Evolutionary conservation across 805 yeast species (phyloP).

Genomic region (Scheffersomyces coipomensis): DNA sequence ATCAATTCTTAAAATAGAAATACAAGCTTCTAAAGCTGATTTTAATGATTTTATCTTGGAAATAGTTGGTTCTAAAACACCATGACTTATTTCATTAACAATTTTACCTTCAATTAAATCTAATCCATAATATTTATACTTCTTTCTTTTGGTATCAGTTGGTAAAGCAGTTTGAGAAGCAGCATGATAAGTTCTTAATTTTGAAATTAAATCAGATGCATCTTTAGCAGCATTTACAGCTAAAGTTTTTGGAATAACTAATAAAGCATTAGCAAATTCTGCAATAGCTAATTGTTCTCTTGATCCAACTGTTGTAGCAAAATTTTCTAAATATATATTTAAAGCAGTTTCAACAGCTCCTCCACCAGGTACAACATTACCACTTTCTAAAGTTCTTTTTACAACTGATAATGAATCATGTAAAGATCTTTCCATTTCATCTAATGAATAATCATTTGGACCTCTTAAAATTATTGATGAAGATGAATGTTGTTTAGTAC

Average conservation of each 20-base stretch:
- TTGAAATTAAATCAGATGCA: constrained; percentile 90
- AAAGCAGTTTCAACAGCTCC: constrained; percentile 98
- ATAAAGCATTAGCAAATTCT: constrained; percentile 88
- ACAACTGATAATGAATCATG: constrained; percentile 94
- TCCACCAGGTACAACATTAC: constrained; percentile 96
- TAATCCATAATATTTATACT: constrained; percentile 88
- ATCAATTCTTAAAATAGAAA: constrained; percentile 95
- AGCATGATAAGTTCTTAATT: constrained; percentile 93
- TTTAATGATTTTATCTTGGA: constrained; percentile 90
- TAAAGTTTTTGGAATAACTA: constrained; percentile 92
- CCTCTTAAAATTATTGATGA: constrained; percentile 93
- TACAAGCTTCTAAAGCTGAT: constrained; percentile 96
- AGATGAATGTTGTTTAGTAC: constrained; percentile 88
- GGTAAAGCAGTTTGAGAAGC: constrained; percentile 85
- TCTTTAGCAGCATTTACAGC: constrained; percentile 98
- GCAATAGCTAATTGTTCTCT: constrained; percentile 98
- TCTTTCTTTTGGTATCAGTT: constrained; percentile 80
- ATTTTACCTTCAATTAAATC: constrained; percentile 90
- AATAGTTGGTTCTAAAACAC: constrained; percentile 94
- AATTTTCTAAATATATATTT: constrained; percentile 90
- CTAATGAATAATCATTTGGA: constrained; percentile 90
- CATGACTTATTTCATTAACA: constrained; percentile 77
- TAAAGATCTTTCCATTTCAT: constrained; percentile 97
- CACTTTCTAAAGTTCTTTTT: constrained; percentile 92
- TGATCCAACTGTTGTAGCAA: constrained; percentile 96